Evolutionary conservation across 208 protist genomes (phyloP).

Genomic region (Leishmania amazonensis): DNA sequence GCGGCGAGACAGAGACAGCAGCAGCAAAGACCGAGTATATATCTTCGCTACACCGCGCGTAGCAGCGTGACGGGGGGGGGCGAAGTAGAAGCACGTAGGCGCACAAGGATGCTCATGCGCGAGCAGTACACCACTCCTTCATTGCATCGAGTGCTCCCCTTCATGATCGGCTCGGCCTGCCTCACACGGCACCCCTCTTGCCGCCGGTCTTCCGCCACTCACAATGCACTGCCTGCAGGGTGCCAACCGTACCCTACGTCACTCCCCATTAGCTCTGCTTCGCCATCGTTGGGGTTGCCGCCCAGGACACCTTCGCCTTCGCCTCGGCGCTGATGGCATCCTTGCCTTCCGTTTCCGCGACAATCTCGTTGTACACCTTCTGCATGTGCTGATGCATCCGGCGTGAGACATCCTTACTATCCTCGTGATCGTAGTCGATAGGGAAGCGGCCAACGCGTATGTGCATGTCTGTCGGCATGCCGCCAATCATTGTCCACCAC

Average conservation of each 20-base stretch:
- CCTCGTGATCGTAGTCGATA: constrained; percentile 47
- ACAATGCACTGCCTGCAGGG: not conserved
- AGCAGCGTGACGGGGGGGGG: not conserved
- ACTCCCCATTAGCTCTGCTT: constrained; percentile 7
- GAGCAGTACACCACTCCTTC: not conserved
- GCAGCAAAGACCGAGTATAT: too few relatives aligned
- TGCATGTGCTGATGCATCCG: constrained; percentile 57
- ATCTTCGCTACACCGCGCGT: not conserved
- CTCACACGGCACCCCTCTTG: not conserved
- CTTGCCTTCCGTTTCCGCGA: constrained; percentile 13
- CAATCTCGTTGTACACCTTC: constrained; percentile 41
- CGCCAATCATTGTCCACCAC: constrained; percentile 38
- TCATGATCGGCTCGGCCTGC: not conserved
- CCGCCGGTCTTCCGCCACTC: not conserved
- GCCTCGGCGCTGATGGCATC: constrained; percentile 16
- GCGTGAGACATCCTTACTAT: constrained; percentile 39
- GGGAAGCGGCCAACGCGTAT: constrained; percentile 35
- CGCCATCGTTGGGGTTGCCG: not conserved
- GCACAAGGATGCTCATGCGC: not conserved
- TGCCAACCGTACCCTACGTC: too few relatives aligned
- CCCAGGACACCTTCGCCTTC: constrained; percentile 1
- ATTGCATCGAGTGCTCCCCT: not conserved
- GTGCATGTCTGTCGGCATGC: constrained; percentile 52
- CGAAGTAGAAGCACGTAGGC: not conserved
- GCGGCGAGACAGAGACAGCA: too few relatives aligned